Evolutionary conservation across 345 rosid genomes (phyloP).

Genomic region (Ailanthus altissimus): DNA sequence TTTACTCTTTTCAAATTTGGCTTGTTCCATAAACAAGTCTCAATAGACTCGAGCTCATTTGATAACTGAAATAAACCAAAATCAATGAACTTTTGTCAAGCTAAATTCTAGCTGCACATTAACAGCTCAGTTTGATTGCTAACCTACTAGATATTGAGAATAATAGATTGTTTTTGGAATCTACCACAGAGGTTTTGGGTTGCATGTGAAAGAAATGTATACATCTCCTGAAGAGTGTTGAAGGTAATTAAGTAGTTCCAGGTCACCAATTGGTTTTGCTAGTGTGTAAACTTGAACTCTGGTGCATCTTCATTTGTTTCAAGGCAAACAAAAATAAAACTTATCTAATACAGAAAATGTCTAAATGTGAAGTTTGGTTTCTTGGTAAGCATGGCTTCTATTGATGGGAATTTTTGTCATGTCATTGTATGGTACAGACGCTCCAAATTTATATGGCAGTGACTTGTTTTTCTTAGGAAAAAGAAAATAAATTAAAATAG

Average conservation of each 20-base stretch:
- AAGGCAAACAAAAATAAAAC: background rate
- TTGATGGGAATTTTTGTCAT: background rate
- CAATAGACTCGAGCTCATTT: background rate
- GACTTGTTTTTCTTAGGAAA: background rate
- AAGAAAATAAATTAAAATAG: background rate
- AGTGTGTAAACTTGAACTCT: background rate
- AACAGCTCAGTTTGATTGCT: conserved; percentile 3
- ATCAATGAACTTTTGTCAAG: background rate
- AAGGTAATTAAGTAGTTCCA: background rate
- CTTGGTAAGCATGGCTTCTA: background rate
- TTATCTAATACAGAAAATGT: background rate
- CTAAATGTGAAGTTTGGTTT: background rate
- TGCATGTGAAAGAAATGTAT: background rate
- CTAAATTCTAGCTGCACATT: background rate
- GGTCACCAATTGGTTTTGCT: background rate
- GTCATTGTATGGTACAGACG: background rate
- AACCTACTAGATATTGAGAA: background rate
- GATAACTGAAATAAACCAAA: background rate
- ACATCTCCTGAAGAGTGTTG: background rate
- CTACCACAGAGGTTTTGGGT: background rate
- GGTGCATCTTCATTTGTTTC: background rate
- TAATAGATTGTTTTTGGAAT: background rate
- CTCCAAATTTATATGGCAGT: background rate
- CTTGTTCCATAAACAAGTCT: background rate
- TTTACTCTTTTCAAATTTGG: background rate